Conservation (phyloP, 1,139 yeast species). For the Suhomyces taliae region DNA sequence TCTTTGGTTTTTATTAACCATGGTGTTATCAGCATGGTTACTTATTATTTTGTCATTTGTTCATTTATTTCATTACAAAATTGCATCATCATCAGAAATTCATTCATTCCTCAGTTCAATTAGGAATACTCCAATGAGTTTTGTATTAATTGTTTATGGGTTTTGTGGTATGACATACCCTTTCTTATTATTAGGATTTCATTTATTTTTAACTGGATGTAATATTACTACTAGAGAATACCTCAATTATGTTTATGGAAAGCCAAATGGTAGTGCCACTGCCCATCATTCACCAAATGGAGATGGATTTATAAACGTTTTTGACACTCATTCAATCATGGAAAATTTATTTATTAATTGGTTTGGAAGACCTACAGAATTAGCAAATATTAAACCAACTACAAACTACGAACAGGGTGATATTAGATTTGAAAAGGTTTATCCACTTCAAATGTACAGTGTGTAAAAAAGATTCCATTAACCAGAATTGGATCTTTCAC, state of each 20-base stretch:
- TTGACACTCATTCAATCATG: conserved; percentile 34
- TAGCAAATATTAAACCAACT: conserved; percentile 37
- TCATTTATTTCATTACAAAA: conserved; percentile 24
- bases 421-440: conserved; percentile 35
- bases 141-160: conserved; percentile 50
- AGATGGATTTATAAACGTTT: conserved; percentile 40
- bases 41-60: conserved; percentile 27
- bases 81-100: background rate
- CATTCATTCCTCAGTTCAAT: conserved; percentile 4
- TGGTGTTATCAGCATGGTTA: conserved; percentile 23
- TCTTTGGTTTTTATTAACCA: conserved; percentile 40
- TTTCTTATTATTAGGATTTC: conserved; percentile 49
- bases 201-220: conserved; percentile 52
- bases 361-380: conserved; percentile 51
- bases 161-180: conserved; percentile 54
- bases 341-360: conserved; percentile 49
- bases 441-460: conserved; percentile 8
- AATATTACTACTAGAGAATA: conserved; percentile 74
- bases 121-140: conserved; percentile 38
- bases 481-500: no score
- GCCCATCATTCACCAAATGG: conserved; percentile 1
- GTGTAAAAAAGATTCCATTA: background rate
- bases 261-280: conserved; percentile 6
- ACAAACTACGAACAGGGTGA: conserved; percentile 43
- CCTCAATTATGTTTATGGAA: conserved; percentile 38